Evolutionary conservation across 179 eudicot genomes (phyloP).

Genomic region (Spergularia azorica): DNA sequence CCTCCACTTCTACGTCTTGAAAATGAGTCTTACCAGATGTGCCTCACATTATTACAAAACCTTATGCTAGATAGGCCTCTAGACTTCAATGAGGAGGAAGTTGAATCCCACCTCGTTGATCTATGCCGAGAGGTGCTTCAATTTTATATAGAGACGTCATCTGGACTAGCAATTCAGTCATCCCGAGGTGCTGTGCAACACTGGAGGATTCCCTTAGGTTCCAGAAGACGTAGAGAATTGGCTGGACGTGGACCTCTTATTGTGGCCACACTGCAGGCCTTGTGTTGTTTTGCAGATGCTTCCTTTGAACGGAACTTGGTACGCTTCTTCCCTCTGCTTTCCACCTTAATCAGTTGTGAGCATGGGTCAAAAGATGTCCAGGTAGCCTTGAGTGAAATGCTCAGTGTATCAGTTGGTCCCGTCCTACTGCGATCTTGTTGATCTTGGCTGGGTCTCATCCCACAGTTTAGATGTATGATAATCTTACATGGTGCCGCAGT

Average conservation of each 20-base stretch:
- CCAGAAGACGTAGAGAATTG: constrained; percentile 73
- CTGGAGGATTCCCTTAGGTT: constrained; percentile 74
- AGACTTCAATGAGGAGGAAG: constrained; percentile 51
- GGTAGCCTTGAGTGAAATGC: constrained; percentile 77
- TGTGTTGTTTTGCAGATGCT: constrained; percentile 60
- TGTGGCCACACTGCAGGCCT: constrained; percentile 79
- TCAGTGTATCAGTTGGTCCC: constrained; percentile 74
- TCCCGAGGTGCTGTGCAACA: constrained; percentile 35
- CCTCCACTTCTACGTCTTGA: constrained; percentile 95
- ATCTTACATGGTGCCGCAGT: constrained; percentile 15
- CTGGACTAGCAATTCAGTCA: constrained; percentile 35
- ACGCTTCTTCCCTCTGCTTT: constrained; percentile 69
- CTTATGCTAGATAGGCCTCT: constrained; percentile 60
- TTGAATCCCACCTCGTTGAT: constrained; percentile 65
- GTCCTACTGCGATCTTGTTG: constrained; percentile 70
- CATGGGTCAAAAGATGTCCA: constrained; percentile 90
- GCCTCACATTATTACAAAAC: constrained; percentile 80
- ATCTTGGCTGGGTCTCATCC: background rate
- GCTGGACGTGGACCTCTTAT: constrained; percentile 84
- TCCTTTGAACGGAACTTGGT: constrained; percentile 68
- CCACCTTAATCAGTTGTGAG: constrained; percentile 71
- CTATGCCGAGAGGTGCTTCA: constrained; percentile 77
- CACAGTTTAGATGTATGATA: constrained; percentile 25
- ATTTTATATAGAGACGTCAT: constrained; percentile 63
- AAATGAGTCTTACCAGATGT: constrained; percentile 87